Percentiles rank a stretch among this genome's conserved stretches.
Evolutionary conservation across 2,329 filamentous ascomycete species (phyloP).

Genomic region (Fusarium piperis): DNA sequence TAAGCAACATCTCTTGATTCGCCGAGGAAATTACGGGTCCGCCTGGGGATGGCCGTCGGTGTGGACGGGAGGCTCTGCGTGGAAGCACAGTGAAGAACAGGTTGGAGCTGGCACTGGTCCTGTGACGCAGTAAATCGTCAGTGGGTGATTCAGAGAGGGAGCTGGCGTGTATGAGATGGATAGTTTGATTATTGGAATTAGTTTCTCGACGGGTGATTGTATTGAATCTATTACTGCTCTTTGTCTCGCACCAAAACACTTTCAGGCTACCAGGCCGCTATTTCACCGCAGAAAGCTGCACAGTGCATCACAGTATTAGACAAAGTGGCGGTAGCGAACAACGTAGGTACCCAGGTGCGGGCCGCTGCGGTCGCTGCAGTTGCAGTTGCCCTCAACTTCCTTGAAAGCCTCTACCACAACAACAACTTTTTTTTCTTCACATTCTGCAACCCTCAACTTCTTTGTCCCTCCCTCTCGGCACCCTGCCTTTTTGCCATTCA

Average conservation of each 20-base stretch:
- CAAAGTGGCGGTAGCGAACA: constrained; percentile 30
- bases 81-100: constrained; percentile 8
- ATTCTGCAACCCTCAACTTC: not conserved
- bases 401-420: constrained; percentile 16
- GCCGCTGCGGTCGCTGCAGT: constrained; percentile 6
- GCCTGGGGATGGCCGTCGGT: constrained; percentile 10
- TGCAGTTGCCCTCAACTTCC: constrained; percentile 10
- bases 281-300: constrained; percentile 14
- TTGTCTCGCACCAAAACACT: not conserved
- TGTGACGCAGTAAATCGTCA: constrained; percentile 2
- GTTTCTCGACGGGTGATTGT: not conserved
- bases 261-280: not conserved
- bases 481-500: constrained; percentile 19
- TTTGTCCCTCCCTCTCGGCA: constrained; percentile 20
- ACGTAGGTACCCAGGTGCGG: constrained; percentile 12
- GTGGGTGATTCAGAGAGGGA: constrained; percentile 13
- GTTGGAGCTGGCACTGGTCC: not conserved
- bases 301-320: constrained; percentile 17
- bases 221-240: not conserved
- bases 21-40: not conserved
- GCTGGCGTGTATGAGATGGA: not conserved
- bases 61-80: constrained; percentile 19
- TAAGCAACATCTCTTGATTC: not conserved
- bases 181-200: not conserved
- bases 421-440: constrained; percentile 6